Evolutionary conservation across 192 early-diverging fungal genomes (phyloP).

Genomic region (Pilobolus umbonatus): DNA sequence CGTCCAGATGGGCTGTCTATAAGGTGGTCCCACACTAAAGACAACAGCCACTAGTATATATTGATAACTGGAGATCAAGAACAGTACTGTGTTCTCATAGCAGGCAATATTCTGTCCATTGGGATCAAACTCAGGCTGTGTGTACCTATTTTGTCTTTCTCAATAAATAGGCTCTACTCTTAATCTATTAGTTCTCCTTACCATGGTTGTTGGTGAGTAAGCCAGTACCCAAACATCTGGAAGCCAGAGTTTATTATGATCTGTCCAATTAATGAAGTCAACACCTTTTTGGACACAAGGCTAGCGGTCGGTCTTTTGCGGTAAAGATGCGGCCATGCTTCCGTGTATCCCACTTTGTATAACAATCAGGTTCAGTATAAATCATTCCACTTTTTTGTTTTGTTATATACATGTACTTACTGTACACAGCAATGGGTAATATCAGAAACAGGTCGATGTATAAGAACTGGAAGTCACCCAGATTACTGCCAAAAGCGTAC

Average conservation of each 20-base stretch:
- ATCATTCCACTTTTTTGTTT: background rate
- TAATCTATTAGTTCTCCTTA: conserved; percentile 39
- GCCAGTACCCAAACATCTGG: conserved; percentile 69
- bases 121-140: conserved; percentile 52
- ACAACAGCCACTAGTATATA: conserved; percentile 88
- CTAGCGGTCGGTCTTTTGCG: conserved; percentile 85
- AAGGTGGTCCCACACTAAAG: conserved; percentile 95
- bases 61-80: conserved; percentile 88
- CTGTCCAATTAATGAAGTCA: conserved; percentile 88
- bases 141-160: conserved; percentile 32
- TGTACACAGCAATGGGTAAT: conserved; percentile 77
- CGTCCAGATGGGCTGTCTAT: conserved; percentile 80
- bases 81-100: conserved; percentile 91
- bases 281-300: conserved; percentile 84
- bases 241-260: conserved; percentile 77
- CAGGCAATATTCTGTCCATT: conserved; percentile 66
- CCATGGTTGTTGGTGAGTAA: conserved; percentile 70
- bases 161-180: background rate
- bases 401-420: conserved; percentile 38
- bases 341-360: conserved; percentile 80
- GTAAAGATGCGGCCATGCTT: conserved; percentile 66
- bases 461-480: conserved; percentile 95
- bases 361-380: background rate
- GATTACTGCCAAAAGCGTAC: conserved; percentile 80
- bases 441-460: conserved; percentile 94